These are phyloP conservation scores for Lasiodiplodia citricola DNA, from an alignment of 2,329 filamentous ascomycete genomes.

Conservation along the genomic window DNA sequence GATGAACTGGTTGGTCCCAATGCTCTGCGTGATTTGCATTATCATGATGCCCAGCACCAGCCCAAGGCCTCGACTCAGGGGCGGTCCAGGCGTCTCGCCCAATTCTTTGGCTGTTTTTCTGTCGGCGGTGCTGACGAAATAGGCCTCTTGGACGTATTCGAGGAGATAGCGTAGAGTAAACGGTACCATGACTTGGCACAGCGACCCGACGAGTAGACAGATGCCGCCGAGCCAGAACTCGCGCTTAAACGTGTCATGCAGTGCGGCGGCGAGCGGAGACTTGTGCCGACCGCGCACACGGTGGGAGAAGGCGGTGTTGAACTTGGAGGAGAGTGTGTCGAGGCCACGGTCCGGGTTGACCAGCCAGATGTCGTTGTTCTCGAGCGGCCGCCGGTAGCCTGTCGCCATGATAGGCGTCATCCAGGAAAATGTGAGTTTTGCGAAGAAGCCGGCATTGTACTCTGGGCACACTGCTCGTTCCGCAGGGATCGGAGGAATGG, in stretches of 20 bases:
- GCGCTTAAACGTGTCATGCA: constrained; percentile 83
- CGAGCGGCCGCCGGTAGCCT: constrained; percentile 83
- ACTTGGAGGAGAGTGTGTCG: constrained; percentile 68
- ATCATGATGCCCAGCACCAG: constrained; percentile 81
- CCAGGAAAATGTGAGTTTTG: constrained; percentile 83
- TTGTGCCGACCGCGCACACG: constrained; percentile 70
- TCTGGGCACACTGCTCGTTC: constrained; percentile 67
- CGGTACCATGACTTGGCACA: constrained; percentile 79
- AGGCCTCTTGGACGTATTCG: constrained; percentile 80
- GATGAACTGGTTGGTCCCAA: constrained; percentile 88
- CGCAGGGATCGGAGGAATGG: constrained; percentile 60
- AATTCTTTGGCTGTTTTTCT: too few species aligned
- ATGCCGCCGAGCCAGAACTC: constrained; percentile 87
- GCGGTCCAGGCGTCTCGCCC: constrained; percentile 58
- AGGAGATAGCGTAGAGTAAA: constrained; percentile 88
- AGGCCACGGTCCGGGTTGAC: constrained; percentile 83
- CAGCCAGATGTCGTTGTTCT: constrained; percentile 83
- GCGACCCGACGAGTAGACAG: constrained; percentile 73
- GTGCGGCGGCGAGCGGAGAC: constrained; percentile 75
- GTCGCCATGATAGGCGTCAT: constrained; percentile 79
- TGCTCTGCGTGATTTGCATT: constrained; percentile 84
- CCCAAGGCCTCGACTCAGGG: constrained; percentile 77
- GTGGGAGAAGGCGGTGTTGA: constrained; percentile 71
- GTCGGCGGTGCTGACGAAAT: constrained; percentile 62
- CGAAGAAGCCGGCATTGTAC: constrained; percentile 74